Evolutionary conservation across 306 rosid species (phyloP).

Genomic region (Lithocarpus polystachyus): DNA sequence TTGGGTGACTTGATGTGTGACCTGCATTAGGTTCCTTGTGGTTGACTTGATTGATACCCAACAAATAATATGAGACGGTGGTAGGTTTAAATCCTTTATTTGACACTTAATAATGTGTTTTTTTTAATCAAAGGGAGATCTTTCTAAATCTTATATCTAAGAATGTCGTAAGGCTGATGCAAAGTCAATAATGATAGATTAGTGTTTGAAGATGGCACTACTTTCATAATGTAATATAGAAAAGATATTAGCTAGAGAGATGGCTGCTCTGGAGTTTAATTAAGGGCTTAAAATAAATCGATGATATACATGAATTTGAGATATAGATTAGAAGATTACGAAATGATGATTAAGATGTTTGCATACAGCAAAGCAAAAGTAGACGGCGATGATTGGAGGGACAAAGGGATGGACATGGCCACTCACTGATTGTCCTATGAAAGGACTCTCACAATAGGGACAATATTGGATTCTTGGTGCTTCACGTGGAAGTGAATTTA

Average conservation of each 20-base stretch:
- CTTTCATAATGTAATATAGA: constrained; percentile 5
- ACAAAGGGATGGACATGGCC: constrained; percentile 11
- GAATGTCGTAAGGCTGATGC: constrained; percentile 22
- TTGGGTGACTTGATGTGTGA: constrained; percentile 11
- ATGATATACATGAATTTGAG: background rate
- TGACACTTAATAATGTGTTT: background rate
- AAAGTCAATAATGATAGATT: constrained; percentile 31
- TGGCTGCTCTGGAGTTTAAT: background rate
- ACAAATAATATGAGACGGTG: constrained; percentile 18
- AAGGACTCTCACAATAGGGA: constrained; percentile 3
- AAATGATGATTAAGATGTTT: constrained; percentile 5
- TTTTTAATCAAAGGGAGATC: constrained; percentile 27
- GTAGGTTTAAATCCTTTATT: constrained; percentile 2
- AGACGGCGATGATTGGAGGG: background rate
- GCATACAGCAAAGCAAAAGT: background rate
- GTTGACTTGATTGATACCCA: constrained; percentile 22
- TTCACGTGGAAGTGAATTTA: background rate
- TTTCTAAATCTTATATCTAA: constrained; percentile 26
- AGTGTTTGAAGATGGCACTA: background rate
- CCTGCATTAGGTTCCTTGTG: constrained; percentile 20
- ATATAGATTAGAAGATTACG: background rate
- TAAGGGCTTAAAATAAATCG: background rate
- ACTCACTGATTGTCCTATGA: constrained; percentile 14
- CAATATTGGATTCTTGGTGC: background rate
- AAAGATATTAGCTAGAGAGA: background rate